phyloP scores from a whole-genome alignment of 2,329 filamentous ascomycete species.

The Aspergillus sp. region DNA sequence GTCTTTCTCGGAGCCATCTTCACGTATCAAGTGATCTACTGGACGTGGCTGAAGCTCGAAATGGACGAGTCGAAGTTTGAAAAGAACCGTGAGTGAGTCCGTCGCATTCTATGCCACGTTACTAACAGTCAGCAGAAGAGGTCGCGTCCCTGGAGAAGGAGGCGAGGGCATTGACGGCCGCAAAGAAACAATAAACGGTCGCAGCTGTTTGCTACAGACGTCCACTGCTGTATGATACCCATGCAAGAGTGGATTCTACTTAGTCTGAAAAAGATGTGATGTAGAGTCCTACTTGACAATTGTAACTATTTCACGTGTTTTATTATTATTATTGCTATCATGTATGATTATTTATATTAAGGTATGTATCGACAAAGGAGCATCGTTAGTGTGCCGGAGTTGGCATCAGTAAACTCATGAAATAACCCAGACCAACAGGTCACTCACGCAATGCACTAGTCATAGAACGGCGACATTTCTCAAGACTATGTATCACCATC shows the following conservation, averaged over 20 bases:
- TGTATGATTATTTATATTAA: background rate
- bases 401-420: too few relatives aligned
- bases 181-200: conserved; percentile 23
- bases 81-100: conserved; percentile 36
- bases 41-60: conserved; percentile 48
- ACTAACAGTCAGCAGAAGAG: conserved; percentile 25
- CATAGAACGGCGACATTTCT: too few relatives aligned
- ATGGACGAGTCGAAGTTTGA: conserved; percentile 42
- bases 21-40: conserved; percentile 49
- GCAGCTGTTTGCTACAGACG: background rate
- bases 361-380: background rate
- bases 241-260: background rate
- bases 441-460: too few relatives aligned
- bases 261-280: background rate
- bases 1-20: conserved; percentile 48
- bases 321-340: background rate
- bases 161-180: conserved; percentile 30
- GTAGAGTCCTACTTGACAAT: background rate
- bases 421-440: too few relatives aligned
- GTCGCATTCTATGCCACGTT: background rate
- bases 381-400: too few relatives aligned
- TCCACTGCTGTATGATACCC: background rate
- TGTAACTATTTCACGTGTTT: background rate
- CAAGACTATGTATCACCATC: too few relatives aligned
- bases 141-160: conserved; percentile 34